Percentiles rank a stretch among this genome's conserved stretches.
These are phyloP conservation scores for Geotrichum ghanense DNA, from an alignment of 805 yeast genomes.

Conservation along the genomic window DNA sequence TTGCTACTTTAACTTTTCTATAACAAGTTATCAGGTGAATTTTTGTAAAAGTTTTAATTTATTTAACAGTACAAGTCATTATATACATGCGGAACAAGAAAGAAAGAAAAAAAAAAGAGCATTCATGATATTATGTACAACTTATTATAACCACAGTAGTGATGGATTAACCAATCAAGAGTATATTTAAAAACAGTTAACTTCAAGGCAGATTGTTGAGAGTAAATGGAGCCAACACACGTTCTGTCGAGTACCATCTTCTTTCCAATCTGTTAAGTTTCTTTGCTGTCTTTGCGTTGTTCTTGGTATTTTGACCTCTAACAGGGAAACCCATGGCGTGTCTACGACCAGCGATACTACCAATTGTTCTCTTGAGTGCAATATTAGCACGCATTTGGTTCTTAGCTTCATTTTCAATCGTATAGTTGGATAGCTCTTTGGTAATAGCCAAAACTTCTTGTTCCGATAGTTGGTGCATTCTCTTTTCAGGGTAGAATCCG, in stretches of 20 bases:
- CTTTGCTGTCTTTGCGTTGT: constrained; percentile 83
- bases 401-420: constrained; percentile 73
- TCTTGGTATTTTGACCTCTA: constrained; percentile 84
- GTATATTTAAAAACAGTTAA: not conserved
- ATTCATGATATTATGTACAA: no score
- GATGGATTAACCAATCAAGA: no score
- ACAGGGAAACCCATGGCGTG: constrained; percentile 76
- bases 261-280: constrained; percentile 66
- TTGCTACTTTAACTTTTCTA: no score
- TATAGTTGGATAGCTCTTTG: constrained; percentile 72
- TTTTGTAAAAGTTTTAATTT: no score
- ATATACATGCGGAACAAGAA: no score
- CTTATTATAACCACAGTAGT: no score
- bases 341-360: constrained; percentile 80
- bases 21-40: no score
- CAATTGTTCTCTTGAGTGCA: constrained; percentile 63
- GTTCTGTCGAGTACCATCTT: constrained; percentile 7
- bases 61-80: no score
- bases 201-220: not conserved
- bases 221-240: not conserved
- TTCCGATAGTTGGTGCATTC: constrained; percentile 86
- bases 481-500: constrained; percentile 87
- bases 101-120: no score
- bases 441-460: constrained; percentile 77
- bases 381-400: constrained; percentile 55